Evolutionary conservation across 208 protist species (phyloP).

Genomic region (Crithidia mellificae): DNA sequence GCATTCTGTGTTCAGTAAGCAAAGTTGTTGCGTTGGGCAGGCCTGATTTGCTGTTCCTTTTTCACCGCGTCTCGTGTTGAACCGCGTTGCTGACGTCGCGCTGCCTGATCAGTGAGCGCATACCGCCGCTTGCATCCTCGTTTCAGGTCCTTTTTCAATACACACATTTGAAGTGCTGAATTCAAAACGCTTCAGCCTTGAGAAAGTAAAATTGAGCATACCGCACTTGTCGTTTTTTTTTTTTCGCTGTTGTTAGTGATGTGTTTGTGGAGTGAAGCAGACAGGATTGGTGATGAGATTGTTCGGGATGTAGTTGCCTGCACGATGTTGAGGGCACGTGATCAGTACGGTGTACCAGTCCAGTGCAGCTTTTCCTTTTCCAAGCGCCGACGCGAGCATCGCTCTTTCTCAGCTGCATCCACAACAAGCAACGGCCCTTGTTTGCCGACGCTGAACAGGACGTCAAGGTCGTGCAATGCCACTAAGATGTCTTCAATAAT

Average conservation of each 20-base stretch:
- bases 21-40: no score
- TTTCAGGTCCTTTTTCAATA: no score
- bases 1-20: no score
- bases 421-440: slow-evolving; percentile 49
- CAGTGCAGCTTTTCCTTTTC: slow-evolving; percentile 36
- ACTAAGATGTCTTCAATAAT: slow-evolving; percentile 70
- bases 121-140: no score
- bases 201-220: no score
- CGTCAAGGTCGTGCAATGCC: slow-evolving; percentile 54
- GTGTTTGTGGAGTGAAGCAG: background rate
- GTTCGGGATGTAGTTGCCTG: background rate
- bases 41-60: no score
- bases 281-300: background rate
- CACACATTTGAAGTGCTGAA: no score
- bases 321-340: background rate
- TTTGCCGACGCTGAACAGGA: slow-evolving; percentile 50
- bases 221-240: no score
- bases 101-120: no score
- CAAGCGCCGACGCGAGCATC: slow-evolving; percentile 14
- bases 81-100: no score
- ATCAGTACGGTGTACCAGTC: slow-evolving; percentile 21
- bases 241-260: background rate
- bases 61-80: no score
- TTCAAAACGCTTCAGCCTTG: no score
- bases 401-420: slow-evolving; percentile 8